phyloP scores from a whole-genome alignment of 2,329 filamentous ascomycete species.

The Curvularia lunata region DNA sequence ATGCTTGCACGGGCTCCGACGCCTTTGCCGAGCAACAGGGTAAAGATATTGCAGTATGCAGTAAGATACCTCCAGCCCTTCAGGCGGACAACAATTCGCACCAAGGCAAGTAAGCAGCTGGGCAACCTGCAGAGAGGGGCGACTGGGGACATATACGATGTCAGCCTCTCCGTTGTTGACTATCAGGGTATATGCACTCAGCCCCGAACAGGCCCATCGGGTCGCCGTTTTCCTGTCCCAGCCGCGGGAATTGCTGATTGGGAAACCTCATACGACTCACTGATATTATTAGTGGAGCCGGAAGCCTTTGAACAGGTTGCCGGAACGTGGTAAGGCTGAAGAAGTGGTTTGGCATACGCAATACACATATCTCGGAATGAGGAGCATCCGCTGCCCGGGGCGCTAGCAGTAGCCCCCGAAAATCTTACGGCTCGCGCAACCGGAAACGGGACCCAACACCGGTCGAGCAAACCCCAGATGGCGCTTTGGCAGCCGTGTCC shows the following conservation, averaged over 20 bases:
- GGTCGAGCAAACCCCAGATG: not conserved
- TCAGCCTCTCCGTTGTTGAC: not conserved
- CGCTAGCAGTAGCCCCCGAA: conserved; percentile 2
- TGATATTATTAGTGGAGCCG: conserved; percentile 1
- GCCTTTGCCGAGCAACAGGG: not conserved
- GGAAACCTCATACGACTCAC: not conserved
- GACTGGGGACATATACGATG: not conserved
- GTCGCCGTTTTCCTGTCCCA: not conserved
- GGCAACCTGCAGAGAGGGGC: not conserved
- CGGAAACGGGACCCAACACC: not conserved
- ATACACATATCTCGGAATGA: conserved; percentile 6
- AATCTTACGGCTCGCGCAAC: not conserved
- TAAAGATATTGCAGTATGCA: not conserved
- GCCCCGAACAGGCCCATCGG: not conserved
- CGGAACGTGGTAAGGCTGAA: conserved; percentile 17
- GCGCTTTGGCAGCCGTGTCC: not conserved
- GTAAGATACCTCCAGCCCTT: not conserved
- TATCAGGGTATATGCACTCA: not conserved
- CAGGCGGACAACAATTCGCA: not conserved
- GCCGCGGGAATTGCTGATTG: not conserved
- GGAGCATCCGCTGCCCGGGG: conserved; percentile 11
- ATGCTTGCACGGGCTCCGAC: not conserved
- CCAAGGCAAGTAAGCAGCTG: not conserved
- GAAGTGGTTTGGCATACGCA: not conserved
- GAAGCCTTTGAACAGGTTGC: conserved; percentile 9